Evolutionary conservation across 2,329 filamentous ascomycete species (phyloP).

Genomic region (Fusarium longipes): DNA sequence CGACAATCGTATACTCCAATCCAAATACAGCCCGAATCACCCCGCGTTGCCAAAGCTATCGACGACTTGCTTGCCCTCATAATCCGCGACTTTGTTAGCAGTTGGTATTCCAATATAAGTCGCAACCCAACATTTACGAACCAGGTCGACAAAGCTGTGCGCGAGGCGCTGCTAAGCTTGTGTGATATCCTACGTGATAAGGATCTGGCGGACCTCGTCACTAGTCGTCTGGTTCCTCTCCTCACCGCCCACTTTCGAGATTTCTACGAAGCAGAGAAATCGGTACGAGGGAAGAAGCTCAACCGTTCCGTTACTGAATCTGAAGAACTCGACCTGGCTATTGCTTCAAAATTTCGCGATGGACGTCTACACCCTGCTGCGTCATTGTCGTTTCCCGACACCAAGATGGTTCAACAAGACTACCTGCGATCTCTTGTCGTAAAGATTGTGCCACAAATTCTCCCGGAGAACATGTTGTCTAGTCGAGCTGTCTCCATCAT

Average conservation of each 20-base stretch:
- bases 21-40: slow-evolving; percentile 80
- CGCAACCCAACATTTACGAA: slow-evolving; percentile 82
- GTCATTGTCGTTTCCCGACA: slow-evolving; percentile 83
- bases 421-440: slow-evolving; percentile 82
- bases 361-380: slow-evolving; percentile 90
- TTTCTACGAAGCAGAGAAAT: slow-evolving; percentile 89
- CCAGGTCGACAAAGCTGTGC: slow-evolving; percentile 84
- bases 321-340: slow-evolving; percentile 93
- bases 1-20: slow-evolving; percentile 74
- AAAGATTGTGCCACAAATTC: slow-evolving; percentile 76
- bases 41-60: slow-evolving; percentile 80
- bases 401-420: slow-evolving; percentile 86
- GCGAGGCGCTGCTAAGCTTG: slow-evolving; percentile 76
- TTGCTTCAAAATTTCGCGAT: slow-evolving; percentile 92
- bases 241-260: slow-evolving; percentile 89
- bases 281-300: slow-evolving; percentile 86
- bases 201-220: slow-evolving; percentile 86
- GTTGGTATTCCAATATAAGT: slow-evolving; percentile 92
- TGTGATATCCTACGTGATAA: slow-evolving; percentile 77
- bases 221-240: slow-evolving; percentile 86
- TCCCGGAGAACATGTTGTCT: slow-evolving; percentile 78
- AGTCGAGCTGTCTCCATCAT: slow-evolving; percentile 85
- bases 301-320: slow-evolving; percentile 94
- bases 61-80: slow-evolving; percentile 83
- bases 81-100: slow-evolving; percentile 83